phyloP scores from a whole-genome alignment of 2,329 filamentous ascomycete genomes.

The Aspergillus texensis region DNA sequence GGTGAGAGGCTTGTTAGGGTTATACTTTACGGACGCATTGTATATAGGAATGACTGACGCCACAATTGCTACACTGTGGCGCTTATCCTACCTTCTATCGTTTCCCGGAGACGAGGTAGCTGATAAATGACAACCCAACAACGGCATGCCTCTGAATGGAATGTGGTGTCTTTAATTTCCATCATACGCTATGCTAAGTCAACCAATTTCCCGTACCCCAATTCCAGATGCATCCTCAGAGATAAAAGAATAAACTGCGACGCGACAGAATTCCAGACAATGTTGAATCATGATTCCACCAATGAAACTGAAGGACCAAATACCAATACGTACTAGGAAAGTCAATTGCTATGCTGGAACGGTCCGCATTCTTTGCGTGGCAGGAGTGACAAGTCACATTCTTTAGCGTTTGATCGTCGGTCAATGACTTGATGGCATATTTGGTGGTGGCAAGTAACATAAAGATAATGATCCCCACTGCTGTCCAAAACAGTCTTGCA shows the following conservation, averaged over 20 bases:
- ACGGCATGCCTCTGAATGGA: background rate
- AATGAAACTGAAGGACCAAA: background rate
- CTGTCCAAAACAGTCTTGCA: background rate
- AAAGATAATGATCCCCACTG: too few species aligned
- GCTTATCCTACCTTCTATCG: background rate
- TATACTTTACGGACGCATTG: background rate
- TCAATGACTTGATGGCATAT: background rate
- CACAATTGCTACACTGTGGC: background rate
- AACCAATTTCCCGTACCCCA: background rate
- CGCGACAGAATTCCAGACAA: background rate
- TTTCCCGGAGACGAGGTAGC: background rate
- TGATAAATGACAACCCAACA: background rate
- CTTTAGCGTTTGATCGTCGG: conserved; percentile 1
- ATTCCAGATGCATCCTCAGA: background rate
- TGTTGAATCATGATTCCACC: background rate
- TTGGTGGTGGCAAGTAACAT: background rate
- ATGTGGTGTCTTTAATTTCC: background rate
- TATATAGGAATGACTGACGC: background rate
- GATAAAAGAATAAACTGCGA: background rate
- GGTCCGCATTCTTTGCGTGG: conserved; percentile 3
- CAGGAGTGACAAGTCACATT: background rate
- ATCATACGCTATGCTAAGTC: background rate
- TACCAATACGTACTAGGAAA: background rate
- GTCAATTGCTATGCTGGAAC: background rate
- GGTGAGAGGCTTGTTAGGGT: background rate